Evolutionary conservation across 768 basidiomycete species (phyloP).

Genomic region (Amanita rimosa): DNA sequence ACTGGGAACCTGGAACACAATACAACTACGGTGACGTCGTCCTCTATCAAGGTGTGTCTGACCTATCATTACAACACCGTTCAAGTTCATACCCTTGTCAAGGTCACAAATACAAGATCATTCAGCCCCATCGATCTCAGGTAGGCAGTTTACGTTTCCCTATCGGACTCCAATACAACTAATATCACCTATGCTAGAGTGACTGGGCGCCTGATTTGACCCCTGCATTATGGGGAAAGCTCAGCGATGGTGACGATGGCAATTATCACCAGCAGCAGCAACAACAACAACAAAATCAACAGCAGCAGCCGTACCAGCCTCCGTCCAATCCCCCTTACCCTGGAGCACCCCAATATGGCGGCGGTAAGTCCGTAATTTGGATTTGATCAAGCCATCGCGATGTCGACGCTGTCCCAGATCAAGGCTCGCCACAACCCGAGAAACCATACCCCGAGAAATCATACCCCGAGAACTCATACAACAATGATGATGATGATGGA

Average conservation of each 20-base stretch:
- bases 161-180: not conserved
- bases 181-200: conserved; percentile 21
- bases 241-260: conserved; percentile 19
- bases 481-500: not conserved
- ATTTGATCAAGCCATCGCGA: not conserved
- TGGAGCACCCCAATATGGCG: conserved; percentile 5
- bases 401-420: conserved; percentile 7
- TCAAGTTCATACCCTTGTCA: not conserved
- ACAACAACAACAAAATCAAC: conserved; percentile 10
- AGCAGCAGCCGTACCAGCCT: conserved; percentile 18
- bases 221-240: conserved; percentile 59
- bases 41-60: conserved; percentile 35
- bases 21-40: conserved; percentile 48
- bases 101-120: conserved; percentile 56
- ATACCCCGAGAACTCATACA: too few relatives aligned
- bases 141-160: conserved; percentile 18
- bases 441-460: too few relatives aligned
- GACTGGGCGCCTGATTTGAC: conserved; percentile 58
- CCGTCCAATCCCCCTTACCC: conserved; percentile 9
- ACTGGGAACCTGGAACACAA: conserved; percentile 54
- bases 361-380: conserved; percentile 7
- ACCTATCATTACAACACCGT: not conserved
- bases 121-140: conserved; percentile 64
- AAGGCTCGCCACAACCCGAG: conserved; percentile 11
- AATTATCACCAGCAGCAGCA: not conserved